A percentile compares a stretch with the other conserved stretches of the same genome.
These are phyloP conservation scores for Crithidia expoeki DNA, from an alignment of 208 protist species.

Conservation along the genomic window DNA sequence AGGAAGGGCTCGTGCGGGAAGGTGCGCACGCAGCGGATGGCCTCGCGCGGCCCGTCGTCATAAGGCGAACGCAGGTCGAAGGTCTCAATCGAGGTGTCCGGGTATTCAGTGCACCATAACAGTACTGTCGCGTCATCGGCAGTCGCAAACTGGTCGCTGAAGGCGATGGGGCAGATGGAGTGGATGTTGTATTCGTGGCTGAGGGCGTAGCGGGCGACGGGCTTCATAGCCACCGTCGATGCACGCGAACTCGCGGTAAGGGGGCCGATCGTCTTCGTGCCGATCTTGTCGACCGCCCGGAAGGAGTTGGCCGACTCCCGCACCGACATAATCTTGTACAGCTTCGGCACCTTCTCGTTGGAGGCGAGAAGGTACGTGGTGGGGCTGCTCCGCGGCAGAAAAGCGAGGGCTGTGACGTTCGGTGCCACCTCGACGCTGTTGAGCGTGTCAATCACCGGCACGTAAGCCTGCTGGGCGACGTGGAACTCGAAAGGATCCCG, in stretches of 20 bases:
- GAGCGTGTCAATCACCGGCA: slow-evolving; percentile 84
- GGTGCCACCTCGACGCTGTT: slow-evolving; percentile 86
- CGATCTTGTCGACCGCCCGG: slow-evolving; percentile 71
- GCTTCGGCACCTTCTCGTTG: slow-evolving; percentile 87
- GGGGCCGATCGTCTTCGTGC: slow-evolving; percentile 51
- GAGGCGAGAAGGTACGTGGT: slow-evolving; percentile 74
- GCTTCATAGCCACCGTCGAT: slow-evolving; percentile 72
- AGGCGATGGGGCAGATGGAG: slow-evolving; percentile 71
- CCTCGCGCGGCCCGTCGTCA: slow-evolving; percentile 58
- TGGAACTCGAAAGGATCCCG: slow-evolving; percentile 65
- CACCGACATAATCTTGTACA: slow-evolving; percentile 82
- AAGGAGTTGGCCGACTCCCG: slow-evolving; percentile 66
- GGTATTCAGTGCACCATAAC: slow-evolving; percentile 90
- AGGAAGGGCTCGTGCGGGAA: slow-evolving; percentile 87
- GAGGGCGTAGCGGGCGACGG: slow-evolving; percentile 70
- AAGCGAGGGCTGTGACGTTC: slow-evolving; percentile 71
- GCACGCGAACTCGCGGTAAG: slow-evolving; percentile 42
- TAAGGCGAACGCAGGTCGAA: slow-evolving; percentile 69
- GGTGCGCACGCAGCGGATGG: slow-evolving; percentile 57
- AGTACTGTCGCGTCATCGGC: slow-evolving; percentile 84
- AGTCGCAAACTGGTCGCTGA: slow-evolving; percentile 82
- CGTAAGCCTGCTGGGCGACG: slow-evolving; percentile 75
- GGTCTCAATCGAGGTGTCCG: slow-evolving; percentile 82
- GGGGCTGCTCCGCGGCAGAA: slow-evolving; percentile 67
- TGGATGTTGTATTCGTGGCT: slow-evolving; percentile 90